Evolutionary conservation across 306 rosid species (phyloP).

Genomic region (Malus sylvestris): DNA sequence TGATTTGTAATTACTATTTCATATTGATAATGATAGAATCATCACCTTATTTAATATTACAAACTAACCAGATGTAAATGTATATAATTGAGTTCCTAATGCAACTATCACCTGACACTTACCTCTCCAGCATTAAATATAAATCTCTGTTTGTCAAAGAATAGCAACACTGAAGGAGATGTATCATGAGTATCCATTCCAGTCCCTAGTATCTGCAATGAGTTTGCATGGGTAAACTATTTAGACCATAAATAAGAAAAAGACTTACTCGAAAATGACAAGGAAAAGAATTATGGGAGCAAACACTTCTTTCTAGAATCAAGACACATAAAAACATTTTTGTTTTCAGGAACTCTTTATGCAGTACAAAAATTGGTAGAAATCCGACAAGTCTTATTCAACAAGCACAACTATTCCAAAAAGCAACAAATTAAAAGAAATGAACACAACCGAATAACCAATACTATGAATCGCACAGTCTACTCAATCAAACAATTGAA

Average conservation of each 20-base stretch:
- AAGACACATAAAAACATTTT: neutral
- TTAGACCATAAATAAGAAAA: neutral
- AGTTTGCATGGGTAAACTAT: neutral
- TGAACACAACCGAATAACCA: neutral
- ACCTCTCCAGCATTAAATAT: slow-evolving; percentile 97
- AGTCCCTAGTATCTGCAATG: slow-evolving; percentile 67
- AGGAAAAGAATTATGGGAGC: neutral
- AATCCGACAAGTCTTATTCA: neutral
- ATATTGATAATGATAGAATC: no score
- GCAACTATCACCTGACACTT: neutral
- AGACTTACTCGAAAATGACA: neutral
- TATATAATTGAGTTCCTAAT: neutral
- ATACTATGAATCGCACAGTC: neutral
- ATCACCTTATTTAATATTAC: neutral
- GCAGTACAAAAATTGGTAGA: no score
- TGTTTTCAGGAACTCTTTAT: neutral
- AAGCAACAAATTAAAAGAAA: neutral
- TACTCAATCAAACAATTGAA: neutral
- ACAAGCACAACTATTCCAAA: neutral
- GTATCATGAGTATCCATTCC: slow-evolving; percentile 79
- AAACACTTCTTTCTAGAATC: neutral
- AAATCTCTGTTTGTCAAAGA: slow-evolving; percentile 83
- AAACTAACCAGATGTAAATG: neutral
- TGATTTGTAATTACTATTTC: neutral
- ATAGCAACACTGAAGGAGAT: slow-evolving; percentile 75